Base-by-base conservation (phyloP, 202 grass and related monocot species). In the Setaria viridis region DNA sequence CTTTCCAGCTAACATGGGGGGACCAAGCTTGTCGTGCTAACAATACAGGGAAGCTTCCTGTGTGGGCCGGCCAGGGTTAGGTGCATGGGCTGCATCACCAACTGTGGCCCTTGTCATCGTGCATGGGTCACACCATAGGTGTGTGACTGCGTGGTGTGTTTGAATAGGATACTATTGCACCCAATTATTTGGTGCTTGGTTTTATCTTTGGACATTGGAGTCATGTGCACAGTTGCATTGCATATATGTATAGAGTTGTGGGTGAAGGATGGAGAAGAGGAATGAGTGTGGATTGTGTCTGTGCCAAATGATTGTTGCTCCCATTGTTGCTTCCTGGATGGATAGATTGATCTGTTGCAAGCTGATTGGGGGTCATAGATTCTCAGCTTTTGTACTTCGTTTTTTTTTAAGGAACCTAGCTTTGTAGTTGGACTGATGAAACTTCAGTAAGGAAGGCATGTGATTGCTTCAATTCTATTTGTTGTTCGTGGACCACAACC, bases 51-150 rank as follows among this genome's bases (percentile, higher is more conserved):
- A 86, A 65, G 67, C 45, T 86, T 86, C 75, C n/a, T 35, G 39
- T 9, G 20, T 43, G 30, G 39, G 39, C 17, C 17, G 35, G 15
- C 71, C 9, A 30, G 68, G 3, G 70, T 67, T 87, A 87, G 78
- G 70, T 75, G 70, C 77, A 74, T 73, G 77, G 57, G 46, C 77
- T 67, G 58, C 78, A 47, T 75, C 59, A 81, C 11, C 78, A 25
- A 57, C 42, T 67, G 16, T 66, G 35, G 59, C 60, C 48, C 1
- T 25, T 56, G 47, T 50, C 57, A 42, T 5, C 32, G n/a, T 62
- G 42, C 7, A 59, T 32, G 42, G 42, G 54, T 16, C 50, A 65
- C 57, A 65, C 67, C 14, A 78, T 21, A 8, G 12, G 1, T 21
- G 33, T 72, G n/a, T 42, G 43, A 9, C 43, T 15, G 65, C 6